Evolutionary conservation across 106 monocot species (phyloP).

Genomic region (Gastrodia elata): DNA sequence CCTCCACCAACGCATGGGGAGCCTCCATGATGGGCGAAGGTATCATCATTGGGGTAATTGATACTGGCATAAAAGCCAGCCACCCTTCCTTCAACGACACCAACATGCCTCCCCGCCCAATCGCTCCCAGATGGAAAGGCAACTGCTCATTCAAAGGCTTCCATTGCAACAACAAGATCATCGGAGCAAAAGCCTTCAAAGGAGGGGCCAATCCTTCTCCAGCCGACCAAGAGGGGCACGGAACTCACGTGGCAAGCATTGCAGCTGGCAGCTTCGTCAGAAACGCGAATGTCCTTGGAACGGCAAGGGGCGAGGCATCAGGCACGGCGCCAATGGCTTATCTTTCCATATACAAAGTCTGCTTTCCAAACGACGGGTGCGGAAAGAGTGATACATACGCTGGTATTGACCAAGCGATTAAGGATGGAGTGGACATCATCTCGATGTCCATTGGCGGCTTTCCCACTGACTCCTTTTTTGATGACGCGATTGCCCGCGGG

Average conservation of each 20-base stretch:
- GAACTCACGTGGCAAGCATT: constrained; percentile 16
- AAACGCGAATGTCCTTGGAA: constrained; percentile 2
- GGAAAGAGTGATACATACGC: neutral
- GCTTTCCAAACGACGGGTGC: constrained; percentile 13
- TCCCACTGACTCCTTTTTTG: neutral
- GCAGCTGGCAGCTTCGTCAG: constrained; percentile 12
- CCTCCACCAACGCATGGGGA: neutral
- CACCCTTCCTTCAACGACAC: constrained; percentile 19
- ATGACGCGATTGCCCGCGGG: constrained; percentile 10
- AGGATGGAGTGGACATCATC: constrained; percentile 25
- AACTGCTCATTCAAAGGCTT: neutral
- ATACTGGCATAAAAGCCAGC: neutral
- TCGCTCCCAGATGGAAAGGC: constrained; percentile 12
- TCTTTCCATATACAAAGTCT: constrained; percentile 16
- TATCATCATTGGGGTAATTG: neutral
- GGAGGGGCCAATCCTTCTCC: neutral
- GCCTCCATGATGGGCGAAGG: neutral
- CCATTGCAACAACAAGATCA: constrained; percentile 19
- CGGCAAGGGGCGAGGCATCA: constrained; percentile 8
- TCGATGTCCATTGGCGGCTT: constrained; percentile 19
- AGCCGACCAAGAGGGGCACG: constrained; percentile 8
- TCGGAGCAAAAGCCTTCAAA: neutral
- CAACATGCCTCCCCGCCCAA: constrained; percentile 7
- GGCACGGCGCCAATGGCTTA: constrained; percentile 15
- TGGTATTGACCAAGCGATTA: constrained; percentile 14